Evolutionary conservation across 1,284 basidiomycete species (phyloP).

Genomic region (Rhodotorula sp.): DNA sequence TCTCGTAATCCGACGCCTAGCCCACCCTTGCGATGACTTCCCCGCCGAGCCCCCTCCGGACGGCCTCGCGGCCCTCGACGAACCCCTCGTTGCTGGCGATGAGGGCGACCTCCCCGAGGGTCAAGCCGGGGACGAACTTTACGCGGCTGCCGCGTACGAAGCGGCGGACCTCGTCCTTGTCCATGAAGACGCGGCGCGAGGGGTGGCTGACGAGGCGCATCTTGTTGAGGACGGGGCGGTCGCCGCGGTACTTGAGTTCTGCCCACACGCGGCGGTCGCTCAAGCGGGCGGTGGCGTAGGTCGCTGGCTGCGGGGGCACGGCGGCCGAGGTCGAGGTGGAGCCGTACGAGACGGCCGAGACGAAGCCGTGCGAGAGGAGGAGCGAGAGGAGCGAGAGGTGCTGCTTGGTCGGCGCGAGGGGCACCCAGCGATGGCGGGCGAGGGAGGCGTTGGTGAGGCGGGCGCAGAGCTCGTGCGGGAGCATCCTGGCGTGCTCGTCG

Average conservation of each 20-base stretch:
- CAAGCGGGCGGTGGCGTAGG: constrained; percentile 59
- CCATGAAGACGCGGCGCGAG: constrained; percentile 72
- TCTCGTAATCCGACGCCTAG: not conserved
- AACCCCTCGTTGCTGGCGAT: constrained; percentile 60
- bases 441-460: constrained; percentile 85
- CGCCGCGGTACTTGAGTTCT: constrained; percentile 83
- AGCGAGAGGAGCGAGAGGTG: constrained; percentile 80
- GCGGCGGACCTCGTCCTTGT: constrained; percentile 66
- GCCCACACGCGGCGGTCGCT: constrained; percentile 69
- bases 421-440: constrained; percentile 70
- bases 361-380: constrained; percentile 80
- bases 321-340: constrained; percentile 62
- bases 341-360: constrained; percentile 76
- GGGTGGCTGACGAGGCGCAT: constrained; percentile 76
- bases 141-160: constrained; percentile 63
- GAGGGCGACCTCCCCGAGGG: constrained; percentile 82
- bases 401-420: constrained; percentile 75
- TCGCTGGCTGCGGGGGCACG: constrained; percentile 54
- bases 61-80: constrained; percentile 54
- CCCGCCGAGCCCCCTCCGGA: constrained; percentile 50
- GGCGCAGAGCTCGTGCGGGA: constrained; percentile 74
- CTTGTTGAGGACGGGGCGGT: constrained; percentile 71
- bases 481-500: constrained; percentile 38
- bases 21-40: constrained; percentile 52
- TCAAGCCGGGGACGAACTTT: constrained; percentile 68